Evolutionary conservation across 2,329 filamentous ascomycete genomes (phyloP).

Genomic region (Xylaria sp.): DNA sequence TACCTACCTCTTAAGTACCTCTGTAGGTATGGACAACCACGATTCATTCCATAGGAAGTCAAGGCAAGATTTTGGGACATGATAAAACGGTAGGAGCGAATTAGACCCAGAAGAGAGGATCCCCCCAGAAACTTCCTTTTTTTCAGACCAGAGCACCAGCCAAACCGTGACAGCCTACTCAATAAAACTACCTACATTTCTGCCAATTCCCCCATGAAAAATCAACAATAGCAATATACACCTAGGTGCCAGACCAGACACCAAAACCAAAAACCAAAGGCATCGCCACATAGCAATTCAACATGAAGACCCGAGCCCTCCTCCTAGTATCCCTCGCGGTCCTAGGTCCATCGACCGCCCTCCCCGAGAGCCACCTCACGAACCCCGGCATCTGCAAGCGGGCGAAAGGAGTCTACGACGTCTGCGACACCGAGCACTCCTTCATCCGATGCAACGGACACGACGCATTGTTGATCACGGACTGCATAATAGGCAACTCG

Average conservation of each 20-base stretch:
- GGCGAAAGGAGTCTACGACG: constrained; percentile 26
- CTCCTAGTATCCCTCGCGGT: constrained; percentile 6
- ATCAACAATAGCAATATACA: neutral
- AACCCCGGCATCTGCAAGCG: constrained; percentile 15
- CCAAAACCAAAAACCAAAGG: neutral
- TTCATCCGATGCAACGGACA: constrained; percentile 30
- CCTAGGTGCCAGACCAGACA: neutral
- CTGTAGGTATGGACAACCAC: neutral
- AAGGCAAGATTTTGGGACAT: too few species aligned
- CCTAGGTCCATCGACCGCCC: neutral
- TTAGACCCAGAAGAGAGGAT: neutral
- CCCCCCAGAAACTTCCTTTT: neutral
- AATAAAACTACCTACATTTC: neutral
- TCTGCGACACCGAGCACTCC: constrained; percentile 31
- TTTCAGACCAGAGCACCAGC: neutral
- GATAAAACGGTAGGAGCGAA: neutral
- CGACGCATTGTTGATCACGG: constrained; percentile 16
- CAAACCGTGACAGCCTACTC: neutral
- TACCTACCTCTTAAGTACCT: too few species aligned
- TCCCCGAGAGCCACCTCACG: neutral
- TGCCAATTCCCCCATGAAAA: neutral
- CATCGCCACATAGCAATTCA: neutral
- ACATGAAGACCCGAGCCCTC: constrained; percentile 19
- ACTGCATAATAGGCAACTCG: constrained; percentile 1
- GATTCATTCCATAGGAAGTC: neutral